Evolutionary conservation across 306 rosid genomes (phyloP).

Genomic region (Begonia fuchsioides): DNA sequence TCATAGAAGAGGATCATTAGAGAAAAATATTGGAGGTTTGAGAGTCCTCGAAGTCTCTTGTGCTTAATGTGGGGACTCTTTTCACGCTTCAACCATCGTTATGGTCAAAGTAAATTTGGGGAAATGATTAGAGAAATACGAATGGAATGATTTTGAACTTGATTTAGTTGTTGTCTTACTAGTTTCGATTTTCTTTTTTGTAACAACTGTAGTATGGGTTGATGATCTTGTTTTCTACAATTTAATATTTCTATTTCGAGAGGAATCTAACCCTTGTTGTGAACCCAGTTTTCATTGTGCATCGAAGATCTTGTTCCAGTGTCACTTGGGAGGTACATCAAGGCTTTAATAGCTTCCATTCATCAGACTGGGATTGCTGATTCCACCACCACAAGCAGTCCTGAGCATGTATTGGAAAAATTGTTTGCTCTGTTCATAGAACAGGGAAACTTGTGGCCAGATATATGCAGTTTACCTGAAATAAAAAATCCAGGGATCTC

Average conservation of each 20-base stretch:
- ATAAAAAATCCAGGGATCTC: constrained; percentile 51
- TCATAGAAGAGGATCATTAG: no score
- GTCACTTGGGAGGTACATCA: constrained; percentile 71
- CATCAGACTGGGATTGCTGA: constrained; percentile 31
- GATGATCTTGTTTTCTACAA: constrained; percentile 3
- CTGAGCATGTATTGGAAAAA: constrained; percentile 64
- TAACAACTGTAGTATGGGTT: background rate
- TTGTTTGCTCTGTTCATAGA: constrained; percentile 80
- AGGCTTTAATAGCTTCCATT: constrained; percentile 53
- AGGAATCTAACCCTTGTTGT: constrained; percentile 16
- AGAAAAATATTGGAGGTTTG: no score
- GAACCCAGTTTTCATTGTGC: constrained; percentile 78
- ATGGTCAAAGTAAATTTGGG: no score
- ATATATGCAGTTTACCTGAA: constrained; percentile 75
- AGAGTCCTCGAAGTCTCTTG: no score
- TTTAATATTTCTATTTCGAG: constrained; percentile 3
- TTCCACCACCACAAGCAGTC: constrained; percentile 29
- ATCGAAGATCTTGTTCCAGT: constrained; percentile 94
- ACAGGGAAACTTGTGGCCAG: constrained; percentile 94
- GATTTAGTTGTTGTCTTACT: no score
- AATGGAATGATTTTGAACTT: no score
- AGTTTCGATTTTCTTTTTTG: background rate
- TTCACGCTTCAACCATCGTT: no score
- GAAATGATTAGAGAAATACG: no score
- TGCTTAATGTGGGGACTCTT: no score